phyloP scores from a whole-genome alignment of 345 rosid species.

The Moricandia arvensis region DNA sequence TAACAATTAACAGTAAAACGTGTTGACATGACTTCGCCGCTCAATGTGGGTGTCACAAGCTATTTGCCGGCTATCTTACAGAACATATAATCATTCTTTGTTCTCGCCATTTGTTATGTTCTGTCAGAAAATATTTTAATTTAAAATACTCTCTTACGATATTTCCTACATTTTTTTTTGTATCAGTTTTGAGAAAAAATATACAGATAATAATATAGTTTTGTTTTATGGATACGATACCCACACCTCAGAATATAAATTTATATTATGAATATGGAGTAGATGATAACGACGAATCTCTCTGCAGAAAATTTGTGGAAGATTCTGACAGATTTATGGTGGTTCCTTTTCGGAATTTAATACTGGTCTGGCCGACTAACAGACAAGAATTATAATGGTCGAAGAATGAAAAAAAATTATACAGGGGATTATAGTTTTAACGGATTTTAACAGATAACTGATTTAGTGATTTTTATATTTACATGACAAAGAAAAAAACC shows the following conservation, averaged over 20 bases:
- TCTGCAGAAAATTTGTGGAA: slow-evolving; percentile 1
- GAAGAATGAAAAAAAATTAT: not conserved
- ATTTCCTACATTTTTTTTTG: not conserved
- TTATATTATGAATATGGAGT: not conserved
- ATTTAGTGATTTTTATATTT: not conserved
- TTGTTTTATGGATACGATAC: not conserved
- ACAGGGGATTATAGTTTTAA: not conserved
- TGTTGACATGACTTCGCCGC: slow-evolving; percentile 41
- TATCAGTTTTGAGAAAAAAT: not conserved
- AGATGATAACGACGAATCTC: slow-evolving; percentile 18
- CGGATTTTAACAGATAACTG: not conserved
- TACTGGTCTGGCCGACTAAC: not conserved
- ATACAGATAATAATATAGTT: not conserved
- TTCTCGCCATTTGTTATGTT: no score
- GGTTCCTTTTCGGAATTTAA: not conserved
- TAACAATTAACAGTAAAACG: slow-evolving; percentile 32
- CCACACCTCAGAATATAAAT: not conserved
- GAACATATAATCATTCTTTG: slow-evolving; percentile 19
- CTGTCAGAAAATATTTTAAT: not conserved
- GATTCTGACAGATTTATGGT: slow-evolving; percentile 24
- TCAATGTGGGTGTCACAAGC: slow-evolving; percentile 33
- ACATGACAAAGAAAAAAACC: not conserved
- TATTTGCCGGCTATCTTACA: slow-evolving; percentile 38
- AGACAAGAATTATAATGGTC: not conserved
- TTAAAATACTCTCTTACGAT: not conserved